Evolutionary conservation across 768 basidiomycete genomes (phyloP), one percentile per base, ranked within the genome.

Genomic region (Podaxis pistillaris): DNA sequence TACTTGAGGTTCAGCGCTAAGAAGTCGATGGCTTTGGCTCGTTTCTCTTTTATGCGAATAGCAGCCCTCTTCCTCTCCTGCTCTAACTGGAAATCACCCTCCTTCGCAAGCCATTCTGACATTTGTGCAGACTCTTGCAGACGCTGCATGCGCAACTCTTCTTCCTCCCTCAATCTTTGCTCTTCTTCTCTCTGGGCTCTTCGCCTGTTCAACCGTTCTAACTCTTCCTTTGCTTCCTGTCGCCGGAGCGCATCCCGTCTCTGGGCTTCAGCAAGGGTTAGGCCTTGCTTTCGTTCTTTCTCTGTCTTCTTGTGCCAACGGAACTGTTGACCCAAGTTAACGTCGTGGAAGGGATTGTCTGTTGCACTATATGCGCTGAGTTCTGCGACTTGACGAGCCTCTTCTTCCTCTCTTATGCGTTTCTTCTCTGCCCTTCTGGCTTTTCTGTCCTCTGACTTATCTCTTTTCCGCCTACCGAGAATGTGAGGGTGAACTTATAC

Each of bases 271-370:
- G 87, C 88, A 0, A 87, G 69, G 0, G 88, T 84, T 54, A 98
- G 70, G 1, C 97, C 97, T 63, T 86, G 78, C 76, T 96, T 98
- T 69, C 86, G 84, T 73, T 99, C 97, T 79, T 94, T 94, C 74
- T 99, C 97, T 28, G 87, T 85, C 79, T 99, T 99, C 82, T 99
- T 99, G 78, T 95, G 93, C 97, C 97, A 99, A 62, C 91, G 88
- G 75, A 99, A 99, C 73, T 96, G 94, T 71, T 98, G 93, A 22
- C 89, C 90, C 36, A 98, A 88, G 74, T 98, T 98, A 65, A 93
- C 89, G 69, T 98, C 97, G 76, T 97, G 94, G 80, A 98, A 99
- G 0, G 97, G 97, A 71, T 98, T 99, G 81, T 98, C 96, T 12
- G 89, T 88, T 52, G 95, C 93, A 67, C 94, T 95, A 79, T 98